phyloP scores from a whole-genome alignment of 192 early-diverging fungal species.

The Mortierella alpina region DNA sequence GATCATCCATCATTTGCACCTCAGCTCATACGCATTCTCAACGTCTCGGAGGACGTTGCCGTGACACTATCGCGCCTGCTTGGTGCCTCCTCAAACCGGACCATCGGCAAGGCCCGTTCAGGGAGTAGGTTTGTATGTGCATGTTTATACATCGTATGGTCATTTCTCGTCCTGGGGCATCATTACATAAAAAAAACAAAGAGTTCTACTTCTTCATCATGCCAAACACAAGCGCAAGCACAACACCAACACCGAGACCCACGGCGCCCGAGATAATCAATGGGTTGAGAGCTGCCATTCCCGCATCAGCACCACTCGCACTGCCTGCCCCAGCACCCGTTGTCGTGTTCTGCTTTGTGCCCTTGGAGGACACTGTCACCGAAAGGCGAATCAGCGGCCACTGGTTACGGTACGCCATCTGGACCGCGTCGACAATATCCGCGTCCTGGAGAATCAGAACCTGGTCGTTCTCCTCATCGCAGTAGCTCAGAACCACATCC shows the following conservation, averaged over 20 bases:
- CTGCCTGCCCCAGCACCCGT: not conserved
- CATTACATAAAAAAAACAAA: too few species aligned
- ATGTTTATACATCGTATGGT: too few species aligned
- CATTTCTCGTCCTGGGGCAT: too few species aligned
- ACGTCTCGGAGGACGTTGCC: too few species aligned
- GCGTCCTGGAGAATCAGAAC: conserved; percentile 78
- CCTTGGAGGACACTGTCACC: conserved; percentile 32
- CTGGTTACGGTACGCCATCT: conserved; percentile 66
- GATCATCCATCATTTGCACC: too few species aligned
- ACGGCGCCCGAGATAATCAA: conserved; percentile 34
- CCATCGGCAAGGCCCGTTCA: too few species aligned
- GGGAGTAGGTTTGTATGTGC: too few species aligned
- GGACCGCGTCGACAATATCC: conserved; percentile 86
- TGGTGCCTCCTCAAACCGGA: too few species aligned
- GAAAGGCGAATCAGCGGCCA: conserved; percentile 42
- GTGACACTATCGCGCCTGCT: too few species aligned
- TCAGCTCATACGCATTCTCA: too few species aligned
- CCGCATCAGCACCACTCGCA: not conserved
- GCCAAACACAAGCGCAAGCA: conserved; percentile 30
- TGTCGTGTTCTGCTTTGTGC: not conserved
- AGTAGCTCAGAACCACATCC: conserved; percentile 64
- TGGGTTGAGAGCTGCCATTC: conserved; percentile 21
- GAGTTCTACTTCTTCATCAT: conserved; percentile 40
- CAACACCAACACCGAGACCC: conserved; percentile 39
- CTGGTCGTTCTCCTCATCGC: conserved; percentile 91